Percentiles rank a stretch among this genome's conserved stretches.
phyloP scores from a whole-genome alignment of 2,329 filamentous ascomycete species.

The Hypoxylon sp. region DNA sequence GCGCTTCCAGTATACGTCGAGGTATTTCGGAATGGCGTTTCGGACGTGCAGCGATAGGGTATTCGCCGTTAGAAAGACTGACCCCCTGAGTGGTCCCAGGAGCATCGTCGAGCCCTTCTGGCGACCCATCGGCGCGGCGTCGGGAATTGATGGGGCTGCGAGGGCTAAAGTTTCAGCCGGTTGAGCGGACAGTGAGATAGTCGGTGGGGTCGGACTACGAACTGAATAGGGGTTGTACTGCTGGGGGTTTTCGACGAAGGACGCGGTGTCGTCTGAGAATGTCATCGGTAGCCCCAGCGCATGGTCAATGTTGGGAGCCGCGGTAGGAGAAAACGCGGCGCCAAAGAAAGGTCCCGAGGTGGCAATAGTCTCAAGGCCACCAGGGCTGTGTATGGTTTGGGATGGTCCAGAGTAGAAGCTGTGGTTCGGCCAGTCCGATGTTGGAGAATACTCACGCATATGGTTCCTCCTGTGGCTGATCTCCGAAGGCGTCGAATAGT shows the following conservation, averaged over 20 bases:
- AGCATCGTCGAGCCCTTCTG: slow-evolving; percentile 56
- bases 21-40: slow-evolving; percentile 61
- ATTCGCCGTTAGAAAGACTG: slow-evolving; percentile 54
- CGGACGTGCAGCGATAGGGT: slow-evolving; percentile 53
- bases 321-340: slow-evolving; percentile 41
- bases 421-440: slow-evolving; percentile 41
- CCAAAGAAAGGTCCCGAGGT: slow-evolving; percentile 47
- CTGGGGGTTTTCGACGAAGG: slow-evolving; percentile 52
- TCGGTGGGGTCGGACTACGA: slow-evolving; percentile 63
- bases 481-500: slow-evolving; percentile 61
- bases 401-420: slow-evolving; percentile 35
- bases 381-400: slow-evolving; percentile 40
- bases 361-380: slow-evolving; percentile 47
- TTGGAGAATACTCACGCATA: slow-evolving; percentile 44
- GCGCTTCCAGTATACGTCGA: slow-evolving; percentile 66
- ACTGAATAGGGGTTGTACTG: slow-evolving; percentile 57
- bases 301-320: slow-evolving; percentile 52
- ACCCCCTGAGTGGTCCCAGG: slow-evolving; percentile 51
- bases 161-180: slow-evolving; percentile 62
- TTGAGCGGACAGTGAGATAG: slow-evolving; percentile 58
- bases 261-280: slow-evolving; percentile 53
- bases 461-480: slow-evolving; percentile 40
- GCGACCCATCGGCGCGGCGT: slow-evolving; percentile 54
- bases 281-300: slow-evolving; percentile 53
- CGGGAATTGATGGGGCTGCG: slow-evolving; percentile 55